phyloP scores from a whole-genome alignment of 202 grass and related monocot species.

The Carex arenaria region DNA sequence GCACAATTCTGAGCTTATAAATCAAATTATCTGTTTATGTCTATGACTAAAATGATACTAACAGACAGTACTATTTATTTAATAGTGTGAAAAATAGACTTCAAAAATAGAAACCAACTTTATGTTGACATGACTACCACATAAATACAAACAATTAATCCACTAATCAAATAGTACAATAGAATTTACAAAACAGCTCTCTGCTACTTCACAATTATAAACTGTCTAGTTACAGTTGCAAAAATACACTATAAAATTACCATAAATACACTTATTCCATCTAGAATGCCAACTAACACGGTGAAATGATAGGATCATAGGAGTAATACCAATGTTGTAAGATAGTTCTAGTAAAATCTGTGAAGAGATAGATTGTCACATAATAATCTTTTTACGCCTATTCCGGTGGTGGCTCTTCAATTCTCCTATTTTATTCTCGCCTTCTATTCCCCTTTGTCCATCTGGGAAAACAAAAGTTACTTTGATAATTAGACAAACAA shows the following conservation, averaged over 20 bases:
- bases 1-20: too few species aligned
- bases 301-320: neutral
- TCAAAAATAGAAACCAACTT: neutral
- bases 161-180: too few species aligned
- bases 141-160: neutral
- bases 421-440: conserved; percentile 17
- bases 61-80: neutral
- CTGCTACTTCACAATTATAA: neutral
- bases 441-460: conserved; percentile 17
- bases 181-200: neutral
- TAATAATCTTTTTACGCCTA: conserved; percentile 22
- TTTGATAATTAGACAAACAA: too few species aligned
- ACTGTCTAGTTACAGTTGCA: neutral
- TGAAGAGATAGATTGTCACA: conserved; percentile 2
- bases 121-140: neutral
- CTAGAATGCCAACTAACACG: neutral
- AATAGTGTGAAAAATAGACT: neutral
- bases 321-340: neutral
- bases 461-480: neutral
- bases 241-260: neutral
- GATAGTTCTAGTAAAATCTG: neutral
- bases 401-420: conserved; percentile 17
- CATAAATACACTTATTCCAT: neutral
- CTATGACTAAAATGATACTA: neutral
- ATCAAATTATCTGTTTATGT: too few species aligned